Percentiles rank a stretch among this genome's conserved stretches.
Conservation (phyloP, 2,329 filamentous ascomycete species). For the Dactylonectria estremocensis region DNA sequence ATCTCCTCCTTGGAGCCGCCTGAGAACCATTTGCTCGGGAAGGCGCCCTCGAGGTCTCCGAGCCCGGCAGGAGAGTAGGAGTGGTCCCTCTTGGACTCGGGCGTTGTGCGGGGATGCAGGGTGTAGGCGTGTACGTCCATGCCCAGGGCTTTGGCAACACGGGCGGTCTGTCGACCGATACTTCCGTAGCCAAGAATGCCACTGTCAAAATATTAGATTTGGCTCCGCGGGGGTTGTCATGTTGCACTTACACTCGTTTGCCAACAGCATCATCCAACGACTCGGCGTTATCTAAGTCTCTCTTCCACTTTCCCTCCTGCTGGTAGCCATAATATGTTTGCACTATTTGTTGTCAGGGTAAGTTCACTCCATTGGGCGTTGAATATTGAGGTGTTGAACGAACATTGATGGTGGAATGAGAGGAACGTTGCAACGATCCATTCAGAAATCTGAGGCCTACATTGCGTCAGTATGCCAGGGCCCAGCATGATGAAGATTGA, state of each 20-base stretch:
- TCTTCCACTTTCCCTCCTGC: constrained; percentile 61
- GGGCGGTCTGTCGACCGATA: constrained; percentile 68
- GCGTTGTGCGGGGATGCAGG: constrained; percentile 76
- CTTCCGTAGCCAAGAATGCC: constrained; percentile 69
- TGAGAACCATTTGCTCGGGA: constrained; percentile 68
- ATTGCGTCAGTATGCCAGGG: neutral
- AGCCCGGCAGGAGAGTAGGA: constrained; percentile 80
- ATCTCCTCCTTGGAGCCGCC: constrained; percentile 61
- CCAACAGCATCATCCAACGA: constrained; percentile 61
- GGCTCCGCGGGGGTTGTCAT: neutral
- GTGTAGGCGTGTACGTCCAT: constrained; percentile 84
- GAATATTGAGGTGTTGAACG: constrained; percentile 35
- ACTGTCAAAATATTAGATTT: constrained; percentile 44
- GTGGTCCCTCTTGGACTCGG: constrained; percentile 74
- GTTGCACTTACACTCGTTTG: constrained; percentile 63
- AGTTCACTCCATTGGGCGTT: neutral
- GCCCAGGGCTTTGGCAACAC: constrained; percentile 75
- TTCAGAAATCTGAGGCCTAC: constrained; percentile 70
- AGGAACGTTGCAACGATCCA: constrained; percentile 70
- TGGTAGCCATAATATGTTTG: constrained; percentile 62
- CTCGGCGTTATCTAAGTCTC: constrained; percentile 39
- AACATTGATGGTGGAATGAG: constrained; percentile 63
- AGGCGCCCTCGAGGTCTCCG: constrained; percentile 64
- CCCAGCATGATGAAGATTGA: neutral
- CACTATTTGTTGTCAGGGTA: constrained; percentile 51